Evolutionary conservation across 2,329 filamentous ascomycete genomes (phyloP).

Genomic region (Diplocarpon mali): DNA sequence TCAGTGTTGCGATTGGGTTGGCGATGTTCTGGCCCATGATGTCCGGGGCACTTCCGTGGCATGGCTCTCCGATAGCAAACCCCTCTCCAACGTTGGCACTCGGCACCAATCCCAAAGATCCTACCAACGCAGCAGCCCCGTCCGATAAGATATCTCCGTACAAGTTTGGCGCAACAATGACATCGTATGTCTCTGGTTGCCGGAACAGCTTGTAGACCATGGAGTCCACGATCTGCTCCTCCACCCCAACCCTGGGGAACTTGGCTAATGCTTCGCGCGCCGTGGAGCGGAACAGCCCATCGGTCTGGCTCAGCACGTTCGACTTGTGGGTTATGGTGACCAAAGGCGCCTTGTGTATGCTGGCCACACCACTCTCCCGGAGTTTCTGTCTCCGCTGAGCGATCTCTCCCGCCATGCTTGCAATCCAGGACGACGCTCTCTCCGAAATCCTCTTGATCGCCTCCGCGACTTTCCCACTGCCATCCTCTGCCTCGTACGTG

Average conservation of each 20-base stretch:
- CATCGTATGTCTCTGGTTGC: constrained; percentile 88
- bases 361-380: constrained; percentile 44
- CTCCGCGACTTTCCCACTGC: constrained; percentile 74
- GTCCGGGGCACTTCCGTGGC: constrained; percentile 91
- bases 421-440: constrained; percentile 74
- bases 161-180: constrained; percentile 93
- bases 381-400: constrained; percentile 77
- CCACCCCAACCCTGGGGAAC: constrained; percentile 58
- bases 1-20: constrained; percentile 90
- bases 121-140: constrained; percentile 86
- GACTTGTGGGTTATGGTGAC: constrained; percentile 98
- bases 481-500: constrained; percentile 61
- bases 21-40: constrained; percentile 89
- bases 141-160: constrained; percentile 97
- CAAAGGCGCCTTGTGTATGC: constrained; percentile 57
- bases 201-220: constrained; percentile 99
- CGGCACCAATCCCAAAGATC: constrained; percentile 82
- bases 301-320: constrained; percentile 92
- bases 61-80: constrained; percentile 96
- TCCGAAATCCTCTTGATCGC: constrained; percentile 96
- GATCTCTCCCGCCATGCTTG: constrained; percentile 89
- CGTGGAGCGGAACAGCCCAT: constrained; percentile 84
- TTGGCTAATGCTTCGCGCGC: constrained; percentile 61
- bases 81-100: constrained; percentile 89
- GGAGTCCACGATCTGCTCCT: constrained; percentile 97